Evolutionary conservation across 2,329 filamentous ascomycete genomes (phyloP), one percentile per base, ranked within the genome.

Genomic region (Ascochyta rabiei): DNA sequence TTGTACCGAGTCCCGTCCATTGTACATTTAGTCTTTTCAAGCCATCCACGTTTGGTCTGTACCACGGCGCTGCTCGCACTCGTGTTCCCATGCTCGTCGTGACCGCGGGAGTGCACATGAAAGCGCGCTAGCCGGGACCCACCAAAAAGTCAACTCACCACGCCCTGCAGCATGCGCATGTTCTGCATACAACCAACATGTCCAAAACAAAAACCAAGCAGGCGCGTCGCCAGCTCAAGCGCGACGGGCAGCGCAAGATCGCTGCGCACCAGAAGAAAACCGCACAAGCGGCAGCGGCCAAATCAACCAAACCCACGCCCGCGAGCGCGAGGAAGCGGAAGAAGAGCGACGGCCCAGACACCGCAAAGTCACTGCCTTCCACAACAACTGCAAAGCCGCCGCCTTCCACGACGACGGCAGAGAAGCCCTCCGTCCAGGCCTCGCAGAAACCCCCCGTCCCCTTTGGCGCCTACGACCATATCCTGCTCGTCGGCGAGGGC

Each of bases 401-500:
- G 21, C 18, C 23, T 12, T 10, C 28, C 13, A 38, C 40, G 12
- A n/a, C 53, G 75, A 28, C 46, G 4, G n/a, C 58, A 6, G 30
- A 34, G 6, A 59, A 59, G 41, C 30, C 55, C 6, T 56, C 30
- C 24, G 37, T 56, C 2, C 70, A 70, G 57, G 65, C 68, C 48
- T 64, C 69, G 60, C 67, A 70, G 24, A 75, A 75, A 60, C 85
- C 81, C 21, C 83, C 79, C 4, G 86, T 93, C 19, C 90, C 90
- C 15, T 93, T 93, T 74, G 74, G 80, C 21, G 77, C 83, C 34
- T 76, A 83, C 64, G 85, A 92, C 62, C 78, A 82, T 64, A 91
- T 93, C 59, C 84, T 95, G 6, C 83, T 93, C 2, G 77, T 93
- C 46, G 90, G 90, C 66, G 90, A 95, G 71, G 90, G 79, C 61